Conservation (phyloP, 2,329 filamentous ascomycete species). For the Sclerotinia spermophila region DNA sequence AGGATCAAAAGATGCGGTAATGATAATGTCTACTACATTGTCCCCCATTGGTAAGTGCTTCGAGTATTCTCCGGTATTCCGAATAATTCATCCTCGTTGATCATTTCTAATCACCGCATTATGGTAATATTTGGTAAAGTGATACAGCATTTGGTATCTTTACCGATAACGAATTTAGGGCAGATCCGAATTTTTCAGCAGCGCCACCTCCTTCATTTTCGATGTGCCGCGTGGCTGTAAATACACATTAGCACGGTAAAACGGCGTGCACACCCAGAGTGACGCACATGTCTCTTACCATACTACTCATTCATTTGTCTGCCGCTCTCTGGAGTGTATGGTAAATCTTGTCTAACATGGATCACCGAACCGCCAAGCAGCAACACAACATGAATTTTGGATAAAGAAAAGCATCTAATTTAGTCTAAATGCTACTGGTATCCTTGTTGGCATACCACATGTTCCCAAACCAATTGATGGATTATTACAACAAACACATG, state of each 20-base stretch:
- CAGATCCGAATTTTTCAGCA: neutral
- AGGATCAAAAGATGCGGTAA: neutral
- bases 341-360: neutral
- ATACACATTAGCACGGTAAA: too few relatives aligned
- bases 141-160: neutral
- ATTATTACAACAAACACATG: neutral
- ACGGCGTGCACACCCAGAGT: too few relatives aligned
- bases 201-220: neutral
- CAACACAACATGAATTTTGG: too few relatives aligned
- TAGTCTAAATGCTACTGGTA: neutral
- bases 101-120: accelerated
- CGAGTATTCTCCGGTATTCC: neutral
- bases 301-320: neutral
- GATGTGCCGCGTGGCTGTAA: too few relatives aligned
- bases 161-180: neutral
- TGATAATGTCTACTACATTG: too few relatives aligned
- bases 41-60: too few relatives aligned
- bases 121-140: accelerated
- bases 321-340: too few relatives aligned
- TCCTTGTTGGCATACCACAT: neutral
- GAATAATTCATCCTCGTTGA: neutral
- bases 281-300: too few relatives aligned
- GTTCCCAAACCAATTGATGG: neutral
- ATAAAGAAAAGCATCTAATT: neutral
- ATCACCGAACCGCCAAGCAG: neutral